Conservation (phyloP, 805 yeast species). For the Suhomyces faveliae region DNA sequence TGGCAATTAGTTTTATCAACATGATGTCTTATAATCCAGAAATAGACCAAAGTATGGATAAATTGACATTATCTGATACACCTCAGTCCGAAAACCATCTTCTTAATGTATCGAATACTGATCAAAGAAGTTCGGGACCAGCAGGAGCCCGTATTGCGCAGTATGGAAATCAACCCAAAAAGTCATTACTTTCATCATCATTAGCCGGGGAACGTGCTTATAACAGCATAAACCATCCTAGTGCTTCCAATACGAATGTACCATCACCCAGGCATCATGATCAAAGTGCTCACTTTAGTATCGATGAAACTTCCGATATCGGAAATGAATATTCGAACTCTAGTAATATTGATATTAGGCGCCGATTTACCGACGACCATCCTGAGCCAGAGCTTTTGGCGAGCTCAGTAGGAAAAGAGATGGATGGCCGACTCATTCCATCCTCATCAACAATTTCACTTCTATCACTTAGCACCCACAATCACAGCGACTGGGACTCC, state of each 20-base stretch:
- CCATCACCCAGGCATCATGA: background rate
- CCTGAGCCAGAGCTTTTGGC: conserved; percentile 46
- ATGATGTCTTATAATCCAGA: conserved; percentile 22
- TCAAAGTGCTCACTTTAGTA: conserved; percentile 6
- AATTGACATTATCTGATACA: conserved; percentile 1
- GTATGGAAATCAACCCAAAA: conserved; percentile 9
- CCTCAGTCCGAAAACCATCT: background rate
- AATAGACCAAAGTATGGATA: conserved; percentile 5
- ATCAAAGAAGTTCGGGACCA: background rate
- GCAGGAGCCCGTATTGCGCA: background rate
- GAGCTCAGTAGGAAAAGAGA: conserved; percentile 42
- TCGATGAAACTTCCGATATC: conserved; percentile 12
- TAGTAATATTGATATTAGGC: conserved; percentile 2
- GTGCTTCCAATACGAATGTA: background rate
- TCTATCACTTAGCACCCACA: conserved; percentile 29
- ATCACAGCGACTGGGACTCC: conserved; percentile 9
- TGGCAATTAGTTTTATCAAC: conserved; percentile 21
- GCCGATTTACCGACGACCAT: conserved; percentile 29
- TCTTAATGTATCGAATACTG: background rate
- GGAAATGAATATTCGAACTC: conserved; percentile 6
- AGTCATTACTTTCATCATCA: conserved; percentile 27
- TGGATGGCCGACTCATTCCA: conserved; percentile 40
- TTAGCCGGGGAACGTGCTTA: conserved; percentile 22
- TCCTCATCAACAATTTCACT: conserved; percentile 43
- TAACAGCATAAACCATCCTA: conserved; percentile 1